These are phyloP conservation scores for Phytophthora pisi DNA, from an alignment of 352 stramenopile species.

Conservation along the genomic window DNA sequence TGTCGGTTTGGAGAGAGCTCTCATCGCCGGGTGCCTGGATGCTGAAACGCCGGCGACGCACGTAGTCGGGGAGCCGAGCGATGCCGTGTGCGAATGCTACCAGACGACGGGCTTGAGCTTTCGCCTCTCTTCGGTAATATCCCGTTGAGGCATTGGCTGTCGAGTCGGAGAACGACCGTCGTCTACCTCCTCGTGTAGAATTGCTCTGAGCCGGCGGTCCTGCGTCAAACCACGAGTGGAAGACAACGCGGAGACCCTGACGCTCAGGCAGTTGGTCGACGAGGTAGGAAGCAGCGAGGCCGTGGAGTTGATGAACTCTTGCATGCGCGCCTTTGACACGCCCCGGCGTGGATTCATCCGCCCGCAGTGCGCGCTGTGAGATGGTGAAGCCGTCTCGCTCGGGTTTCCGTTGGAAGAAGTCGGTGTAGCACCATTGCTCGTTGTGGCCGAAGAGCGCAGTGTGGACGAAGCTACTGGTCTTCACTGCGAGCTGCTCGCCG, in stretches of 20 bases:
- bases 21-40: not conserved
- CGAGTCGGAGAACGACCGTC: not conserved
- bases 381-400: conserved; percentile 26
- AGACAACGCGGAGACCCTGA: conserved; percentile 1
- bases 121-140: not conserved
- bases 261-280: not conserved
- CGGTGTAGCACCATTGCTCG: conserved; percentile 40
- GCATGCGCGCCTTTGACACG: conserved; percentile 1
- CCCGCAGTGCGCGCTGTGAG: conserved; percentile 22
- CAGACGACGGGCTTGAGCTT: not conserved
- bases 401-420: conserved; percentile 26
- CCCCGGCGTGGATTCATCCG: conserved; percentile 15
- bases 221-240: conserved; percentile 3
- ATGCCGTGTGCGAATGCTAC: not conserved
- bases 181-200: not conserved
- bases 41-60: not conserved
- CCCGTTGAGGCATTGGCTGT: not conserved
- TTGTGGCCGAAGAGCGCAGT: conserved; percentile 27
- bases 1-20: not conserved
- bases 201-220: not conserved
- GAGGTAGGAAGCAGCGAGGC: conserved; percentile 24
- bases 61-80: not conserved
- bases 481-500: conserved; percentile 32
- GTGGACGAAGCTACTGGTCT: conserved; percentile 29
- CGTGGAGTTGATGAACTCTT: conserved; percentile 27